phyloP scores from a whole-genome alignment of 1,284 basidiomycete species.

The Apiotrichum porosum region DNA sequence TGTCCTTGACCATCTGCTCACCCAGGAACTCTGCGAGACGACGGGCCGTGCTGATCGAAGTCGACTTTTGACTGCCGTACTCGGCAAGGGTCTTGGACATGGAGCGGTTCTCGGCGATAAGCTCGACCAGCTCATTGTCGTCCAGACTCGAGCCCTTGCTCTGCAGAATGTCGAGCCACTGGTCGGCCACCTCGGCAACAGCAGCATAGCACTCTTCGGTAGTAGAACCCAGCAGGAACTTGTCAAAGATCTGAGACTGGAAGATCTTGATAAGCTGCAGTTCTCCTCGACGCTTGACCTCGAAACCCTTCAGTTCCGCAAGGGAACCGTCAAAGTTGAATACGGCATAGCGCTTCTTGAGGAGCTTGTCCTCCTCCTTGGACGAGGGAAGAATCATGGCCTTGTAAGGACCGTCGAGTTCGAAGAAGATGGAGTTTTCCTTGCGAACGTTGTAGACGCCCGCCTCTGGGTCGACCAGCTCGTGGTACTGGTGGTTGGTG shows the following conservation, averaged over 20 bases:
- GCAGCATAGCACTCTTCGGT: slow-evolving; percentile 93
- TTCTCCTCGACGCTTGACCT: slow-evolving; percentile 97
- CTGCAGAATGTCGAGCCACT: slow-evolving; percentile 96
- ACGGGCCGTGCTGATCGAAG: slow-evolving; percentile 92
- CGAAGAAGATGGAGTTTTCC: slow-evolving; percentile 99
- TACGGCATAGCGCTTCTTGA: slow-evolving; percentile 99
- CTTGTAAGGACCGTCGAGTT: slow-evolving; percentile 95
- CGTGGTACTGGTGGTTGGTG: slow-evolving; percentile 98
- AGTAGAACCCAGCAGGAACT: slow-evolving; percentile 87
- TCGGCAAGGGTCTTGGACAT: slow-evolving; percentile 97
- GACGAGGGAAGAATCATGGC: slow-evolving; percentile 99
- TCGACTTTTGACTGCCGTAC: slow-evolving; percentile 95
- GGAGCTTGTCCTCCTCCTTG: slow-evolving; percentile 97
- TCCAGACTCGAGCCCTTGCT: slow-evolving; percentile 75
- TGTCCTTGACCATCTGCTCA: slow-evolving; percentile 99
- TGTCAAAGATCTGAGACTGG: slow-evolving; percentile 97
- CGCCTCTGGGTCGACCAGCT: slow-evolving; percentile 70
- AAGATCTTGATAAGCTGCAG: slow-evolving; percentile 99
- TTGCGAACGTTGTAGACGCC: slow-evolving; percentile 82
- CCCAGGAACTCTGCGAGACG: slow-evolving; percentile 96
- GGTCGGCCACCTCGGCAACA: slow-evolving; percentile 89
- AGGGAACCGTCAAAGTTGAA: slow-evolving; percentile 97
- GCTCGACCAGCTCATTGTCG: slow-evolving; percentile 91
- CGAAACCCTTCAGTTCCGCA: slow-evolving; percentile 97
- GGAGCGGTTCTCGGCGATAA: slow-evolving; percentile 97